These are phyloP conservation scores for Lentinula detonsa DNA, from an alignment of 768 basidiomycete genomes.

Conservation along the genomic window DNA sequence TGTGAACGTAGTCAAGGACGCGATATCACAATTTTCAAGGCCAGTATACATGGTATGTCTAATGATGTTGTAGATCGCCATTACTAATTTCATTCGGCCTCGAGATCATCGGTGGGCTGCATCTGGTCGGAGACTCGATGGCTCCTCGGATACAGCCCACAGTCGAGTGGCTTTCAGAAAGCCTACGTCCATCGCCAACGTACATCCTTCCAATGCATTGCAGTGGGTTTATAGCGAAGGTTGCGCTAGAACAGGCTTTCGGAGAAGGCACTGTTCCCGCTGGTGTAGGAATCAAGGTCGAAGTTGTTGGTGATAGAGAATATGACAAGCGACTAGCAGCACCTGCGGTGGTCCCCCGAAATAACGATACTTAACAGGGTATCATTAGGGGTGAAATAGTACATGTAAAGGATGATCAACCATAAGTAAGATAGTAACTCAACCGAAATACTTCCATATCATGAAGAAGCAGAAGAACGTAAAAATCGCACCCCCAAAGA, in stretches of 20 bases:
- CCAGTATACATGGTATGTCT: constrained; percentile 68
- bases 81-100: not conserved
- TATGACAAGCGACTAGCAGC: constrained; percentile 32
- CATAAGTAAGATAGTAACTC: constrained; percentile 8
- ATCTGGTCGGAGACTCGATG: constrained; percentile 71
- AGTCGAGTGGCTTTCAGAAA: constrained; percentile 59
- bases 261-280: constrained; percentile 76
- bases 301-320: constrained; percentile 42
- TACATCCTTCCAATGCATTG: constrained; percentile 85
- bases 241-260: constrained; percentile 61
- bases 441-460: constrained; percentile 88
- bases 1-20: constrained; percentile 76
- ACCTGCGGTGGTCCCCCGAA: constrained; percentile 13
- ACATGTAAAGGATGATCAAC: not conserved
- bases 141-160: constrained; percentile 60
- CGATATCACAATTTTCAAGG: constrained; percentile 50
- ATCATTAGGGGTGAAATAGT: not conserved
- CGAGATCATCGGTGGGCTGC: constrained; percentile 76
- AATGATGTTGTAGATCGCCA: not conserved
- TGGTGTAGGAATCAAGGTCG: constrained; percentile 65
- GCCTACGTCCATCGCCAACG: constrained; percentile 54
- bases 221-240: constrained; percentile 71
- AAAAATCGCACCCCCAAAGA: constrained; percentile 75
- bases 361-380: not conserved
- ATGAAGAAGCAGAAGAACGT: constrained; percentile 93